Percentiles rank a stretch among this genome's conserved stretches.
These are phyloP conservation scores for grape (Vitis vinifera) DNA, from an alignment of 164 flowering plant species.

Conservation along the genomic window DNA sequence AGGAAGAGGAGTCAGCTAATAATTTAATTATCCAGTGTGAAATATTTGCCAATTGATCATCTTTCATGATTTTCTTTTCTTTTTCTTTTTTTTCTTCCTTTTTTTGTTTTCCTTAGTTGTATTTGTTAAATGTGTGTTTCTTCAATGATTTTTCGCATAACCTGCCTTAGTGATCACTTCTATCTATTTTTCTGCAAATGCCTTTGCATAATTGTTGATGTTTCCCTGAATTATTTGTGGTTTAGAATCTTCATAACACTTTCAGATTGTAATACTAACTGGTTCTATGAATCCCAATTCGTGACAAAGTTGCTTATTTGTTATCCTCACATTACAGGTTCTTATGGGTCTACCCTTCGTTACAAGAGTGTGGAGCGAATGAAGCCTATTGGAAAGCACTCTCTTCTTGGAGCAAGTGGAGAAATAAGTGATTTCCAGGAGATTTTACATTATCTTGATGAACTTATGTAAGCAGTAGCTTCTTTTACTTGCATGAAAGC, in stretches of 20 bases:
- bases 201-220: neutral
- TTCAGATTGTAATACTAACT: neutral
- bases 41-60: too few species aligned
- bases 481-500: neutral
- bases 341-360: constrained; percentile 92
- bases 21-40: too few species aligned
- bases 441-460: constrained; percentile 81
- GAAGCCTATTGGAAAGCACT: constrained; percentile 86
- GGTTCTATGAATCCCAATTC: neutral
- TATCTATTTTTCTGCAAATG: too few species aligned
- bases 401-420: constrained; percentile 97
- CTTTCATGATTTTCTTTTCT: too few species aligned
- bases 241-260: neutral
- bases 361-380: constrained; percentile 92
- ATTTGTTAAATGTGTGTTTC: neutral
- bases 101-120: too few species aligned
- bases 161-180: too few species aligned
- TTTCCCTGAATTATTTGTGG: neutral
- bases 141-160: neutral
- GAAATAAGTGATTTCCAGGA: constrained; percentile 98
- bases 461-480: constrained; percentile 70
- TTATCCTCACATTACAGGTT: constrained; percentile 46
- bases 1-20: too few species aligned
- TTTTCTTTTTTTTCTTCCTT: too few species aligned
- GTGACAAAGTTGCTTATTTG: neutral